Evolutionary conservation across 352 stramenopile species (phyloP).

Genomic region (Phytophthora quininea): DNA sequence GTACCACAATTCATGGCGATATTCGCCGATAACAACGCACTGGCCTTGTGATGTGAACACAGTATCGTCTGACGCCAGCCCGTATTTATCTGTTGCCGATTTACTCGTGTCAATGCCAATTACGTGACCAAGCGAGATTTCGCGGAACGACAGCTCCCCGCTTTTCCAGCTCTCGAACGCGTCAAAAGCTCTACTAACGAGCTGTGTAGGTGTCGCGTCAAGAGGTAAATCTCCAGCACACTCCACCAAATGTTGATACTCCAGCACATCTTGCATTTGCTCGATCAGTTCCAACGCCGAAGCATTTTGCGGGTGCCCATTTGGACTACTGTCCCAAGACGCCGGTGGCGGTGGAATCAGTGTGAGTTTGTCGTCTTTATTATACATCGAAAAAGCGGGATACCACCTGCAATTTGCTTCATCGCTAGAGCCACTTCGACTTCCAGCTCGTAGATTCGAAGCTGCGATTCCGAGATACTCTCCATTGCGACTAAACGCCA

Average conservation of each 20-base stretch:
- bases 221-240: no score
- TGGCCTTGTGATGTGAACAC: conserved; percentile 69
- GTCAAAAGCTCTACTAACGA: conserved; percentile 37
- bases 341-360: conserved; percentile 48
- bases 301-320: conserved; percentile 35
- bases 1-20: conserved; percentile 76
- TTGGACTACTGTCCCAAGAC: conserved; percentile 9
- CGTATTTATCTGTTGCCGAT: conserved; percentile 38
- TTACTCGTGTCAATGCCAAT: conserved; percentile 44
- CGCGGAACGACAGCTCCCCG: conserved; percentile 34
- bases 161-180: conserved; percentile 39
- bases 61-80: conserved; percentile 49
- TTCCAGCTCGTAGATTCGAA: conserved; percentile 55
- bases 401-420: conserved; percentile 67
- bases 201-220: not conserved
- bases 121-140: conserved; percentile 38
- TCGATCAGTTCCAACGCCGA: conserved; percentile 46
- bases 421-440: conserved; percentile 8
- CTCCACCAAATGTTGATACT: conserved; percentile 17
- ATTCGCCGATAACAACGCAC: conserved; percentile 62
- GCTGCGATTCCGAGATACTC: conserved; percentile 86
- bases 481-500: conserved; percentile 89
- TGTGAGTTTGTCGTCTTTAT: conserved; percentile 90
- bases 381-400: conserved; percentile 92
- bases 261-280: conserved; percentile 33